phyloP scores from a whole-genome alignment of 2,329 filamentous ascomycete species.

The Colletotrichum sp. region DNA sequence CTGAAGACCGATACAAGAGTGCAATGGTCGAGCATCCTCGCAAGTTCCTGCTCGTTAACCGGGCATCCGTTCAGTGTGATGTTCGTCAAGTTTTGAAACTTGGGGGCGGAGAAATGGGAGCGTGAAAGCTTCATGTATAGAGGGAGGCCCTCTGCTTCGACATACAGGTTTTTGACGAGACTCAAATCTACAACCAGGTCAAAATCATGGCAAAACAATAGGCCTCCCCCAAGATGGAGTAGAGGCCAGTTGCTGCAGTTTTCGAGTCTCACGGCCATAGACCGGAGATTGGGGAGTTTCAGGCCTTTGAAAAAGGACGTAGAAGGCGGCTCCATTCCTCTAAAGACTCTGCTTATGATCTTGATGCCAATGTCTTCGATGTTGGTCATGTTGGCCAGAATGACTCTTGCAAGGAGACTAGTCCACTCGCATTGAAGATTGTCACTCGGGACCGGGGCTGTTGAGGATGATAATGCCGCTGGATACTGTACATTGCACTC shows the following conservation, averaged over 20 bases:
- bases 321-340: not conserved
- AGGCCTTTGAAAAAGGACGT: not conserved
- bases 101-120: not conserved
- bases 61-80: not conserved
- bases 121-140: not conserved
- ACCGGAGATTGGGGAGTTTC: not conserved
- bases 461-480: not conserved
- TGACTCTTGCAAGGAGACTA: not conserved
- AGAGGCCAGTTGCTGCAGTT: not conserved
- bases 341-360: not conserved
- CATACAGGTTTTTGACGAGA: not conserved
- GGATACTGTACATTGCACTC: not conserved
- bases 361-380: not conserved
- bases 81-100: not conserved
- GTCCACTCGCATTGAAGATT: not conserved
- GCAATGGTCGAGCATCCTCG: not conserved
- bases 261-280: not conserved
- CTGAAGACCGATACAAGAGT: not conserved
- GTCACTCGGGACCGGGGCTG: not conserved
- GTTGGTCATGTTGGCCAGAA: not conserved
- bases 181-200: not conserved
- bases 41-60: not conserved
- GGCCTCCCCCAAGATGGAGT: accelerated
- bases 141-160: not conserved
- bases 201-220: not conserved